phyloP scores from a whole-genome alignment of 495 filamentous ascomycete species.

The Xylaria cubensis region DNA sequence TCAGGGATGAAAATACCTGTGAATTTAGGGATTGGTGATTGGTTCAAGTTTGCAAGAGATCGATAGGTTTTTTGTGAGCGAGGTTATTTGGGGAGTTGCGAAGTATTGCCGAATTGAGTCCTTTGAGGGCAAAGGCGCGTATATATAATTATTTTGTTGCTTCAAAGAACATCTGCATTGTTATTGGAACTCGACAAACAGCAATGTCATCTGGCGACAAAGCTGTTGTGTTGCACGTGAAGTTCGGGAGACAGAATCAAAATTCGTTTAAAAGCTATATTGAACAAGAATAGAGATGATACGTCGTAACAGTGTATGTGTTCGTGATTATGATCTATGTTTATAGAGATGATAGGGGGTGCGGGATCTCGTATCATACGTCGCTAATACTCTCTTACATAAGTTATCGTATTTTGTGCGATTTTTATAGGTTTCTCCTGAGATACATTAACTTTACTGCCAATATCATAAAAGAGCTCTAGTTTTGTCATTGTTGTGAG shows the following conservation, averaged over 20 bases:
- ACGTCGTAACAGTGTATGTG: background rate
- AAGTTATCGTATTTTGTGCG: background rate
- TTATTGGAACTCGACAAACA: background rate
- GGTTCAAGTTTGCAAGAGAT: background rate
- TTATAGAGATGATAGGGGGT: background rate
- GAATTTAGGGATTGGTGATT: background rate
- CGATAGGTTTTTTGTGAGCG: background rate
- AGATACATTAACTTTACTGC: background rate
- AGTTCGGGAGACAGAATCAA: background rate
- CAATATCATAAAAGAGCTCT: constrained; percentile 1
- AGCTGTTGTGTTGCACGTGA: background rate
- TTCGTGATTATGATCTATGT: background rate
- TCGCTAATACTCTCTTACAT: background rate
- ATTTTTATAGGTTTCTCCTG: background rate
- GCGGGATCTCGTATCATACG: background rate
- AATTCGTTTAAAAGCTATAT: background rate
- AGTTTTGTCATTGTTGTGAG: background rate
- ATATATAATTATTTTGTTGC: background rate
- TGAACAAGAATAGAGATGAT: background rate
- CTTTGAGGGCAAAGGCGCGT: background rate
- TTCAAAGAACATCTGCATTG: background rate
- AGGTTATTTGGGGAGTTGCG: background rate
- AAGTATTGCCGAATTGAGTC: background rate
- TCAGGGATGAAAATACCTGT: background rate
- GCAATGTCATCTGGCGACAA: background rate